Percentiles rank a stretch among this genome's conserved stretches.
phyloP scores from a whole-genome alignment of 2,329 filamentous ascomycete species.

The Triangularia verruculosa region DNA sequence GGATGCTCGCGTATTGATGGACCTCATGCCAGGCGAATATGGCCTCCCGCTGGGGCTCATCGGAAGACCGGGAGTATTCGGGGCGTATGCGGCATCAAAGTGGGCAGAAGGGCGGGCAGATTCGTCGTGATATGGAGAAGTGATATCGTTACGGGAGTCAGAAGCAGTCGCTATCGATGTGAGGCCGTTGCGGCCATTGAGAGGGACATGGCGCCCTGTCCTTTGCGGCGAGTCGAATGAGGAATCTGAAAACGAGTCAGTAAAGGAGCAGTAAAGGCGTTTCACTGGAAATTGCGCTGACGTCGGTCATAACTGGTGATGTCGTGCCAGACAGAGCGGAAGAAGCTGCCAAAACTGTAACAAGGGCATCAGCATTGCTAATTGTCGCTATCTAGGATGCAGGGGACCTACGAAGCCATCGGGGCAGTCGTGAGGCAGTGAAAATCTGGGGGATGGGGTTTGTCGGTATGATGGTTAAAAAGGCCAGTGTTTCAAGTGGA shows the following conservation, averaged over 20 bases:
- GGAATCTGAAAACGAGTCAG: constrained; percentile 62
- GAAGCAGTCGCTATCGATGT: constrained; percentile 85
- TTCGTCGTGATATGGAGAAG: constrained; percentile 75
- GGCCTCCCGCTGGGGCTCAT: constrained; percentile 63
- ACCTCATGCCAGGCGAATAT: constrained; percentile 88
- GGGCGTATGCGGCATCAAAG: constrained; percentile 46
- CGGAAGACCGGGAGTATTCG: constrained; percentile 50
- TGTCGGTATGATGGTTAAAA: neutral
- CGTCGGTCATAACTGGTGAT: constrained; percentile 71
- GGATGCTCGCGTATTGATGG: constrained; percentile 65
- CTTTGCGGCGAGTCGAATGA: constrained; percentile 90
- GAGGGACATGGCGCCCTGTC: constrained; percentile 83
- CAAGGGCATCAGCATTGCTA: constrained; percentile 21
- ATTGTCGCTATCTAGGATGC: neutral
- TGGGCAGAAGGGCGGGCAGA: constrained; percentile 49
- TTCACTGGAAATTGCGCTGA: constrained; percentile 39
- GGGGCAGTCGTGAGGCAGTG: constrained; percentile 8
- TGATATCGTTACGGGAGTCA: constrained; percentile 83
- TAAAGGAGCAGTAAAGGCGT: constrained; percentile 3
- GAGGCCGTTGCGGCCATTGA: constrained; percentile 69
- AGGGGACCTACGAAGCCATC: constrained; percentile 20
- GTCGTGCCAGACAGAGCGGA: constrained; percentile 93
- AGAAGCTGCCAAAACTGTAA: constrained; percentile 64
- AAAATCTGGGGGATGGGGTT: neutral
- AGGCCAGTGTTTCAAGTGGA: neutral